Conservation (phyloP, 225 moss, liverwort and hornwort genomes). For the Sphagnum contortum region DNA sequence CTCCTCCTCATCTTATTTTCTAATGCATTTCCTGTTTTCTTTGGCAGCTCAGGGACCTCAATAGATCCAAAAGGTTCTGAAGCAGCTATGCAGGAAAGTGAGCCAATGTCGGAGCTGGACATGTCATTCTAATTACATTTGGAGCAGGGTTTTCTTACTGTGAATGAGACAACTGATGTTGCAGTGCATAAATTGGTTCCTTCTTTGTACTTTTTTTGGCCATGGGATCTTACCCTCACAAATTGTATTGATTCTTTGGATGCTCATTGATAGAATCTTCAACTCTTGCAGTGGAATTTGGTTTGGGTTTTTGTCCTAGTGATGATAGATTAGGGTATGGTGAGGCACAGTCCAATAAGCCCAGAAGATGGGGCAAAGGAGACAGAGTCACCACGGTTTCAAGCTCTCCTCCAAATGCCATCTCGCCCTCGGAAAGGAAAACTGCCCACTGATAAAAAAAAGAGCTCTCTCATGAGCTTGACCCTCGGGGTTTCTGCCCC, state of each 20-base stretch:
- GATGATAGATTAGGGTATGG: not conserved
- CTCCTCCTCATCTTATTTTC: no score
- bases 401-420: conserved; percentile 88
- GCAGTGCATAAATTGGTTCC: no score
- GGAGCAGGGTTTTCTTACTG: no score
- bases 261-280: no score
- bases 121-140: no score
- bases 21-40: no score
- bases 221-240: no score
- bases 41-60: conserved; percentile 11
- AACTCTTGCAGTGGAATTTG: no score
- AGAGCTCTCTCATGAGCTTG: conserved; percentile 98
- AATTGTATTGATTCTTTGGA: no score
- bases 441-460: conserved; percentile 77
- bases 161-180: no score
- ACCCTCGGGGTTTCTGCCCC: conserved; percentile 81
- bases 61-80: conserved; percentile 35
- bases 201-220: no score
- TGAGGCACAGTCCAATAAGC: conserved; percentile 72
- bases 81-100: conserved; percentile 34
- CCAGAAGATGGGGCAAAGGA: conserved; percentile 77
- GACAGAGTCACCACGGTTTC: conserved; percentile 96
- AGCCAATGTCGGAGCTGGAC: conserved; percentile 13
- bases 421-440: conserved; percentile 64
- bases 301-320: no score